A percentile compares a stretch with the other conserved stretches of the same genome.
phyloP scores from a whole-genome alignment of 2,329 filamentous ascomycete genomes.

The Fusarium redolens region DNA sequence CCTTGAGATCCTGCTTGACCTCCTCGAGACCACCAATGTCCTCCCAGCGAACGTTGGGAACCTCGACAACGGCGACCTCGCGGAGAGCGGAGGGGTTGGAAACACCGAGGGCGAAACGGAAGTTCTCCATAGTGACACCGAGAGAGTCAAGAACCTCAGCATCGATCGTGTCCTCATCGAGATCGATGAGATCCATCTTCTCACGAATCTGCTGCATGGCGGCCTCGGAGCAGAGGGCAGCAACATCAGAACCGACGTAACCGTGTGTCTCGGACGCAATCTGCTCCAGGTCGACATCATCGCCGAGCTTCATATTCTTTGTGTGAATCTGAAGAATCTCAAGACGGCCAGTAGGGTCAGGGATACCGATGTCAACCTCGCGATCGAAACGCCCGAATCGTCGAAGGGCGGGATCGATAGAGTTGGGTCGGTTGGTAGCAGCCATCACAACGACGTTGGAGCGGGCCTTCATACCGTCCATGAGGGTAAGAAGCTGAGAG shows the following conservation, averaged over 20 bases:
- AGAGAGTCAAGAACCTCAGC: constrained; percentile 98
- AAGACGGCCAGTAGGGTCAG: constrained; percentile 96
- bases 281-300: constrained; percentile 96
- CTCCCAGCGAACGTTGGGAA: constrained; percentile 99
- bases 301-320: constrained; percentile 99
- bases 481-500: constrained; percentile 94
- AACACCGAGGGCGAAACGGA: constrained; percentile 96
- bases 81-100: constrained; percentile 98
- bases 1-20: constrained; percentile 99
- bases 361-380: constrained; percentile 98
- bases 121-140: constrained; percentile 99
- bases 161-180: constrained; percentile 99
- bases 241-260: constrained; percentile 98
- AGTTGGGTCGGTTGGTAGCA: constrained; percentile 98
- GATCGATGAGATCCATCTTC: constrained; percentile 99
- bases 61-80: constrained; percentile 98
- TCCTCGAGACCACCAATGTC: constrained; percentile 98
- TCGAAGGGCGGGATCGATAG: constrained; percentile 95
- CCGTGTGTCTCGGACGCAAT: constrained; percentile 98
- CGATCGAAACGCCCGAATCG: constrained; percentile 99
- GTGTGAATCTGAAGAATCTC: constrained; percentile 99
- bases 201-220: constrained; percentile 99
- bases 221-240: constrained; percentile 97
- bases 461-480: constrained; percentile 99
- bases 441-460: constrained; percentile 99